Evolutionary conservation across 805 yeast genomes (phyloP).

Genomic region (Yarrowia keelungensis): DNA sequence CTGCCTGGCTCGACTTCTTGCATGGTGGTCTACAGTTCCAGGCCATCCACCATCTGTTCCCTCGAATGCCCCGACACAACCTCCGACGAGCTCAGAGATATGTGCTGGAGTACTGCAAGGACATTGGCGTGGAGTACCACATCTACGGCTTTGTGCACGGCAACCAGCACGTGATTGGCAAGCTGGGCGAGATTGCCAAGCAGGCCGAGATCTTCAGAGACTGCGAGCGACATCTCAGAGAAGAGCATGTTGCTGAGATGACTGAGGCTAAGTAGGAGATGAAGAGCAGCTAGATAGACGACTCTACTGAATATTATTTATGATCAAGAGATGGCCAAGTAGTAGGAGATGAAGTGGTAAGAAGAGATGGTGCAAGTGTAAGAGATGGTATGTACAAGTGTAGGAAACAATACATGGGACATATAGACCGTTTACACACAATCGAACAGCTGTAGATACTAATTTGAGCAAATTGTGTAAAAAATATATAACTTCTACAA

Average conservation of each 20-base stretch:
- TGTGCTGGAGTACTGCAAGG: conserved; percentile 76
- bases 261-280: neutral
- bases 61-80: conserved; percentile 87
- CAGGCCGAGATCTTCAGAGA: conserved; percentile 80
- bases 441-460: too few species aligned
- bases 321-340: too few species aligned
- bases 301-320: conserved; percentile 9
- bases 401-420: too few species aligned
- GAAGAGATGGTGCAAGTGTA: too few species aligned
- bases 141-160: conserved; percentile 86
- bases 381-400: too few species aligned
- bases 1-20: conserved; percentile 86
- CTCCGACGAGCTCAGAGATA: conserved; percentile 74
- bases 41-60: conserved; percentile 88
- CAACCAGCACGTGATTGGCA: conserved; percentile 70
- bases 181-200: conserved; percentile 74
- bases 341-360: too few species aligned
- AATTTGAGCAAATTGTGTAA: too few species aligned
- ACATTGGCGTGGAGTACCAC: conserved; percentile 78
- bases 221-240: conserved; percentile 68
- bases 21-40: conserved; percentile 95
- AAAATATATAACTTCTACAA: too few species aligned
- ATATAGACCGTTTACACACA: too few species aligned
- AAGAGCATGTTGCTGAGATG: conserved; percentile 48
- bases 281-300: neutral